phyloP scores from a whole-genome alignment of 345 rosid genomes.

The Capsella bursapastoris region DNA sequence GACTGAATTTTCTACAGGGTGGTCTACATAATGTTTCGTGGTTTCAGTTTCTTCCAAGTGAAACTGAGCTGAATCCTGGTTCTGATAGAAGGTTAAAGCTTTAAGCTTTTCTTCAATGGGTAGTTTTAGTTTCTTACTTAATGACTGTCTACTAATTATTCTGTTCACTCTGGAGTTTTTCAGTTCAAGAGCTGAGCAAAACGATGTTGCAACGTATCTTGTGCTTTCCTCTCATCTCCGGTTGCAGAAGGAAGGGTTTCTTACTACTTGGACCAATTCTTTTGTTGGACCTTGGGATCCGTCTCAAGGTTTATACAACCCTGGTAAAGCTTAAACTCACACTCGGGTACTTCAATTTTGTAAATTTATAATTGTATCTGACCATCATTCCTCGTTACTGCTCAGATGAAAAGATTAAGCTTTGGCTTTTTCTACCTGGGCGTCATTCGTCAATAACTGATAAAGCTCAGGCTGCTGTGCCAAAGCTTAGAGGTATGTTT shows the following conservation, averaged over 20 bases:
- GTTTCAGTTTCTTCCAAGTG: slow-evolving; percentile 96
- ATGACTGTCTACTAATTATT: slow-evolving; percentile 15
- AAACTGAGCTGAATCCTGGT: slow-evolving; percentile 71
- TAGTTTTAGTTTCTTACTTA: background rate
- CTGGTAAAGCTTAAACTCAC: slow-evolving; percentile 57
- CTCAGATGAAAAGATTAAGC: slow-evolving; percentile 96
- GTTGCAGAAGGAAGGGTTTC: slow-evolving; percentile 87
- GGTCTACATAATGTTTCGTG: slow-evolving; percentile 87
- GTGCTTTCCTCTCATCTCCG: slow-evolving; percentile 91
- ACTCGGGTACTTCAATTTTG: background rate
- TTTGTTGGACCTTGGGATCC: slow-evolving; percentile 99
- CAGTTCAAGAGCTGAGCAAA: slow-evolving; percentile 79
- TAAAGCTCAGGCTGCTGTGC: slow-evolving; percentile 78
- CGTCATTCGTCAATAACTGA: slow-evolving; percentile 69
- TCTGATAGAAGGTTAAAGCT: slow-evolving; percentile 70
- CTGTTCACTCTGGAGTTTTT: slow-evolving; percentile 36
- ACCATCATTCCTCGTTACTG: slow-evolving; percentile 9
- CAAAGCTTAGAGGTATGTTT: slow-evolving; percentile 77
- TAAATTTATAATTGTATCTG: background rate
- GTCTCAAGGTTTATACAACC: slow-evolving; percentile 96
- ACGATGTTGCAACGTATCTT: slow-evolving; percentile 77
- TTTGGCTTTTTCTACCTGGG: slow-evolving; percentile 98
- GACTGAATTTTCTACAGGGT: slow-evolving; percentile 57
- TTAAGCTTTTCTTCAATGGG: background rate
- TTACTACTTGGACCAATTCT: slow-evolving; percentile 96